Percentiles rank a stretch among this genome's conserved stretches.
These are phyloP conservation scores for Kluyveromyces siamensis DNA, from an alignment of 805 yeast species.

Conservation along the genomic window DNA sequence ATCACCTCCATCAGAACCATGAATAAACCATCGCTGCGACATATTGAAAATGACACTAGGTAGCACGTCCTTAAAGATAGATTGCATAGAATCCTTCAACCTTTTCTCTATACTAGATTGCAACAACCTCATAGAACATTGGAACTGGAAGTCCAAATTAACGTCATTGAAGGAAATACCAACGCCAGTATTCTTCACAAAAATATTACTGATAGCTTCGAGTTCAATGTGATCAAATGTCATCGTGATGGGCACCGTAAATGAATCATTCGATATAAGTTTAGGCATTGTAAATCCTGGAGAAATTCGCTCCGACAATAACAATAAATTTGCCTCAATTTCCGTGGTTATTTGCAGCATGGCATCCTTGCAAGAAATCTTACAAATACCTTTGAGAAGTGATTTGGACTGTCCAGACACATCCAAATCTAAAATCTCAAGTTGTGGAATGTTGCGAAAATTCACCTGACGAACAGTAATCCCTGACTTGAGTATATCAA, in stretches of 20 bases:
- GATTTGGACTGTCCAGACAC: conserved; percentile 26
- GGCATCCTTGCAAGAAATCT: conserved; percentile 25
- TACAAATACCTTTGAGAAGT: conserved; percentile 27
- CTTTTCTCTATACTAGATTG: conserved; percentile 28
- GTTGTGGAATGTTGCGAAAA: conserved; percentile 23
- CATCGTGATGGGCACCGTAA: conserved; percentile 28
- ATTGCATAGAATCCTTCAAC: conserved; percentile 26
- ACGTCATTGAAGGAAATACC: conserved; percentile 32
- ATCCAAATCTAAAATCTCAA: conserved; percentile 28
- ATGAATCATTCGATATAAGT: conserved; percentile 26
- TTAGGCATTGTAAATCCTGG: conserved; percentile 26
- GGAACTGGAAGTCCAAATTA: conserved; percentile 26
- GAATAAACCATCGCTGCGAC: conserved; percentile 26
- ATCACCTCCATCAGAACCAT: conserved; percentile 6
- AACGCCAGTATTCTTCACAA: conserved; percentile 25
- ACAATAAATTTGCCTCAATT: conserved; percentile 27
- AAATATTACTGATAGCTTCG: conserved; percentile 28
- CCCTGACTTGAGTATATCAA: conserved; percentile 23
- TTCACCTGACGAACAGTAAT: conserved; percentile 23
- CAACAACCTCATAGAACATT: conserved; percentile 28
- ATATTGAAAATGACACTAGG: conserved; percentile 28
- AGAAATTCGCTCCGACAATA: conserved; percentile 19
- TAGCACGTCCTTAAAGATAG: conserved; percentile 26
- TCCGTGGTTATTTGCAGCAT: conserved; percentile 27
- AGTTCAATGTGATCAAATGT: conserved; percentile 25